Percentiles rank a stretch among this genome's conserved stretches.
phyloP scores from a whole-genome alignment of 2,329 filamentous ascomycete genomes.

The Talaromyces sp. region DNA sequence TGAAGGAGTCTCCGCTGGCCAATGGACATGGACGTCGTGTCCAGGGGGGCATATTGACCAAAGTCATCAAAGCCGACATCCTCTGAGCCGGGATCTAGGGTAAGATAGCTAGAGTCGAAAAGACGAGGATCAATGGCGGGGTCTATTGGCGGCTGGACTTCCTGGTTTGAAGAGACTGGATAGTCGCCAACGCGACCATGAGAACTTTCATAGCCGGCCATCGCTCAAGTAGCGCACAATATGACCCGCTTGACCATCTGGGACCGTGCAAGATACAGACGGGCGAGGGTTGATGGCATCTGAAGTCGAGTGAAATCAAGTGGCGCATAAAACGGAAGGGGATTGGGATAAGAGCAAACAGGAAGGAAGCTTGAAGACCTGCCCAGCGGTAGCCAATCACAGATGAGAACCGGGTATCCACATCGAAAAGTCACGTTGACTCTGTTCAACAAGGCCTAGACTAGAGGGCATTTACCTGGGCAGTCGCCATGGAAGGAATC shows the following conservation, averaged over 20 bases:
- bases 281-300: background rate
- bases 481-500: background rate
- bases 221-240: background rate
- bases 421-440: background rate
- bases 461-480: background rate
- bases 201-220: background rate
- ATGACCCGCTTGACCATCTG: background rate
- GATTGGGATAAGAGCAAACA: background rate
- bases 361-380: slow-evolving; percentile 1
- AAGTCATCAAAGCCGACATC: background rate
- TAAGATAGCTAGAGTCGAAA: slow-evolving; percentile 12
- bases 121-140: slow-evolving; percentile 18
- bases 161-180: background rate
- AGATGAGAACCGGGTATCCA: background rate
- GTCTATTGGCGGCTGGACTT: slow-evolving; percentile 7
- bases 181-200: background rate
- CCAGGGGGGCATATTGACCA: background rate
- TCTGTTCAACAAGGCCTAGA: background rate
- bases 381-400: slow-evolving; percentile 5
- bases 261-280: background rate
- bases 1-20: slow-evolving; percentile 15
- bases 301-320: background rate
- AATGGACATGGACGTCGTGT: slow-evolving; percentile 6
- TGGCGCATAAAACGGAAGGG: background rate
- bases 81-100: background rate